Evolutionary conservation across 2,329 filamentous ascomycete species (phyloP).

Genomic region (Fusarium denticulatum): DNA sequence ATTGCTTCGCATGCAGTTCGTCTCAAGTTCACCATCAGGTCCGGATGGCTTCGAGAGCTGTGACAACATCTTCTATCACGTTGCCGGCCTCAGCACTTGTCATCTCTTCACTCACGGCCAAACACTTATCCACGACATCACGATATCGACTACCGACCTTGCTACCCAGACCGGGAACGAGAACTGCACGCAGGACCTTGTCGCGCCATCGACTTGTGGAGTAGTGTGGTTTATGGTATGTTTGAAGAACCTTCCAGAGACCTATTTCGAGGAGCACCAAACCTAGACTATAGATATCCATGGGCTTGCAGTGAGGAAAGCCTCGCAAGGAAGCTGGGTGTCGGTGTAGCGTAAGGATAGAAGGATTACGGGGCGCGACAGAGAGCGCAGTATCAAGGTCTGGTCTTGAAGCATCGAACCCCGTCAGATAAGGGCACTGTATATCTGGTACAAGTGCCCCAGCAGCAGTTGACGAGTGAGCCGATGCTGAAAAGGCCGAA

Average conservation of each 20-base stretch:
- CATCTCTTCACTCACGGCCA: constrained; percentile 51
- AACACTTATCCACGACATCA: constrained; percentile 55
- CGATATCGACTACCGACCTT: constrained; percentile 54
- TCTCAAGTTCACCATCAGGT: constrained; percentile 31
- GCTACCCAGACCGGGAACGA: constrained; percentile 54
- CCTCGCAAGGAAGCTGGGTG: constrained; percentile 56
- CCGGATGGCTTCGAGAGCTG: constrained; percentile 51
- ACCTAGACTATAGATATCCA: constrained; percentile 64
- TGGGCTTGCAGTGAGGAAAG: constrained; percentile 57
- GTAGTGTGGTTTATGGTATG: constrained; percentile 55
- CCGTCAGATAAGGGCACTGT: constrained; percentile 57
- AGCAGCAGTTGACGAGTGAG: constrained; percentile 47
- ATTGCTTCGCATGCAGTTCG: background rate
- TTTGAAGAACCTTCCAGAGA: constrained; percentile 56
- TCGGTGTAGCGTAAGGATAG: constrained; percentile 57
- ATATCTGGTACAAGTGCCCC: constrained; percentile 54
- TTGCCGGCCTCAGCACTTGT: constrained; percentile 50
- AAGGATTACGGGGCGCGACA: constrained; percentile 54
- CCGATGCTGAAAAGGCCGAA: constrained; percentile 50
- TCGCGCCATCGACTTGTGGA: constrained; percentile 55
- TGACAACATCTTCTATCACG: constrained; percentile 56
- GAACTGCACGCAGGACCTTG: constrained; percentile 51
- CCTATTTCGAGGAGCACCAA: constrained; percentile 62
- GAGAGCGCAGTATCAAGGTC: constrained; percentile 62
- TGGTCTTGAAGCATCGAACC: constrained; percentile 66